Evolutionary conservation across 495 filamentous ascomycete genomes (phyloP), one percentile per base, ranked within the genome.

Genomic region (Astrothelium subdiscretum): DNA sequence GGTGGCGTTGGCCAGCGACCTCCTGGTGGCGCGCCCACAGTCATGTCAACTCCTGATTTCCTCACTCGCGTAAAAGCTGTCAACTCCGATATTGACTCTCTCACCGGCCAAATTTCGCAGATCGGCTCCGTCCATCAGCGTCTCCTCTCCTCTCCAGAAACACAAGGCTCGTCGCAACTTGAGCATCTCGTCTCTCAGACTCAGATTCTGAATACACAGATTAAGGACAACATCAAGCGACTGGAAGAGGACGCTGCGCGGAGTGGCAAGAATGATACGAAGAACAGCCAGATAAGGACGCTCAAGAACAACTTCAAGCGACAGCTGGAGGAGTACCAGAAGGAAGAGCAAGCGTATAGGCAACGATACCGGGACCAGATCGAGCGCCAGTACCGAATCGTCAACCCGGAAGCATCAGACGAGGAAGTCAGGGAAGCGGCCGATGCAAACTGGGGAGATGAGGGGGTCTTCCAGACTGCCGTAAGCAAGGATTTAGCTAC

Each of bases 401-500:
- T 90, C 61, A 89, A 90, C 71, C 86, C 86, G 40, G 80, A 87
- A 2, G 87, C 87, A 8, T 80, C 78, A 31, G 85, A 88, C 59
- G 71, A 73, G 13, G 84, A 89, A 71, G 81, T 88, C 54, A 74
- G 76, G 18, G 75, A 85, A 69, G 86, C 87, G 2, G 72, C 77
- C n/a, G 76, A 86, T 65, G 78, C 83, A 38, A 82, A 89, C 71
- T 88, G 84, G 81, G 85, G 84, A 24, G 79, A 87, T 62, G 87
- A 89, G 70, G 86, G 87, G 65, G 83, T 90, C 62, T 90, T 90
- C 76, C 85, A 87, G 73, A 83, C 81, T 43, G 87, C 87, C 54
- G 87, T 89, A 80, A 61, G 83, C 77, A 52, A 61, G 38, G 48
- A 15, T 59, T 32, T 48, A 65, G 18, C 31, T 12, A 57, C 22